Base-by-base conservation (phyloP, 768 basidiomycete genomes). In the Lyophyllum shimeji region DNA sequence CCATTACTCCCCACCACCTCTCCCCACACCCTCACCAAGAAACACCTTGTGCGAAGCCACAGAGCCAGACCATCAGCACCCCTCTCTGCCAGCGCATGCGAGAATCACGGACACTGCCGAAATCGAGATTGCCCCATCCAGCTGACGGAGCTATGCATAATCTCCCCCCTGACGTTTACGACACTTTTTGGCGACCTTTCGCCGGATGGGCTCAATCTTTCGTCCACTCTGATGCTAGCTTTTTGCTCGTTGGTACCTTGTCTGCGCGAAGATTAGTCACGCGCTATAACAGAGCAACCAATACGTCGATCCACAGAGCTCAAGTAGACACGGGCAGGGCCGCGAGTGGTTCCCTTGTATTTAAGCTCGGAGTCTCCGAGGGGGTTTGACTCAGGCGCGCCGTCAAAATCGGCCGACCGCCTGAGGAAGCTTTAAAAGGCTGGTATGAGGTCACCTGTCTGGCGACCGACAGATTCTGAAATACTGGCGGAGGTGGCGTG, bases 21-120 rank as follows among this genome's bases (percentile, higher is more conserved):
- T 25, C n/a, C 44, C n/a, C 31, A 42, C 42, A 11, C 7, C 39
- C 7, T 18, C 7, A 43, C 21, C 31, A 33, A 9, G 11, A 40
- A n/a, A 18, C 39, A 18, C 5, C 39, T 40, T 5, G 39, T 9
- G 3, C 39, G 18, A 40, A 27, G 17, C 18, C 50, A 11, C n/a
- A 15, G 27, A 24, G n/a, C 18, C 18, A 2, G 2, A 8, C 17
- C 39, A 47, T 9, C 37, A 13, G 46, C 23, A 8, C 33, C 18
- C 42, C 11, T 45, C 47, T 49, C 46, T 59, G 40, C 52, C 40
- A 45, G 27, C 53, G 9, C 44, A 53, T 58, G 62, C 59, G 62
- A 60, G 59, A 63, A 60, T 58, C 59, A 60, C 62, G 62, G 62
- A 58, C 53, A 34, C 50, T 60, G 62, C 59, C 61, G 59, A 52